Conservation (phyloP, 116 monocot genomes). For the Phalaenopsis hybrid region DNA sequence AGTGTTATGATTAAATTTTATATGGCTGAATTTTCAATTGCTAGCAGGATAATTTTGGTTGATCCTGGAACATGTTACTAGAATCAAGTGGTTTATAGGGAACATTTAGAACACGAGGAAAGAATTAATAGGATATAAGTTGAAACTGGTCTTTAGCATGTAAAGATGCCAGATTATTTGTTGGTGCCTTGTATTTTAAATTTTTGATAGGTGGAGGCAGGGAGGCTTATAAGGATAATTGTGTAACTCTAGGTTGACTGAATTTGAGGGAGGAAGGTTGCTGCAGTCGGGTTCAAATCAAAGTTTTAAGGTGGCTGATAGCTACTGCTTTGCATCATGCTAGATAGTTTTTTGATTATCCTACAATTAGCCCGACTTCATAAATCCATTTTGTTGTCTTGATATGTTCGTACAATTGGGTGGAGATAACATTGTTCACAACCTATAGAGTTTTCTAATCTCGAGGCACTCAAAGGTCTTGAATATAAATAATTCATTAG, state of each 20-base stretch:
- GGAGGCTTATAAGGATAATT: neutral
- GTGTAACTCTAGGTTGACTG: neutral
- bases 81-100: neutral
- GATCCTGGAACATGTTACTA: neutral
- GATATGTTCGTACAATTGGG: neutral
- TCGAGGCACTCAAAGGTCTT: neutral
- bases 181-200: neutral
- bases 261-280: neutral
- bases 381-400: neutral
- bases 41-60: neutral
- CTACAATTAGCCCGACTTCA: neutral
- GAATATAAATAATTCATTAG: neutral
- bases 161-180: neutral
- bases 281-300: neutral
- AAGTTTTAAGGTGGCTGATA: neutral
- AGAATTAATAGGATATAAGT: neutral
- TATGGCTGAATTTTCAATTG: neutral
- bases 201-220: neutral
- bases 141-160: neutral
- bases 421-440: neutral
- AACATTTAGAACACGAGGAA: neutral
- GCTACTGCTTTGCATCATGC: neutral
- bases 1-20: neutral
- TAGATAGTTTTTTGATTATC: neutral
- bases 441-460: neutral